A percentile compares a stretch with the other conserved stretches of the same genome.
Evolutionary conservation across 305 asterid species (phyloP).

Genomic region (Fraxinus ornus): DNA sequence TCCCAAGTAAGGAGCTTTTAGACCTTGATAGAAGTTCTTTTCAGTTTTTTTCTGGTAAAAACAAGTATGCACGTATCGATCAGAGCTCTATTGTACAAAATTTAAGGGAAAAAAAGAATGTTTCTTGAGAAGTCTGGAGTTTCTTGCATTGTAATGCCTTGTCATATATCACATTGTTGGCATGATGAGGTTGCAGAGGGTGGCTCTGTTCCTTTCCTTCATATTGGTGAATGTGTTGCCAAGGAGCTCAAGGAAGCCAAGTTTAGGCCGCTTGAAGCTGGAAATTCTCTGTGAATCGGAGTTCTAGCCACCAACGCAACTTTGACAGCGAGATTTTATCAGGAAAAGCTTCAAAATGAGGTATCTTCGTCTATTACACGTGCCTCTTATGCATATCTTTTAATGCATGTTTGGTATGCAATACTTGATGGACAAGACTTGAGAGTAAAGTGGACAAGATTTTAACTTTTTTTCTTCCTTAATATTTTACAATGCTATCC

Average conservation of each 20-base stretch:
- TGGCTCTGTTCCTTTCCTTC: constrained; percentile 41
- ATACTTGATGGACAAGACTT: not conserved
- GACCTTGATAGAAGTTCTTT: constrained; percentile 32
- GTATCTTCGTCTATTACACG: constrained; percentile 27
- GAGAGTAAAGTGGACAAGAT: not conserved
- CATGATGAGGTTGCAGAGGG: constrained; percentile 55
- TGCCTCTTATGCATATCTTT: not conserved
- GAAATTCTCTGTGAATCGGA: constrained; percentile 50
- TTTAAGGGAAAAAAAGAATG: constrained; percentile 41
- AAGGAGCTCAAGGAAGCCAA: constrained; percentile 53
- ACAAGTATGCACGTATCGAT: constrained; percentile 15
- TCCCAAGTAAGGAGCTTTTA: constrained; percentile 42
- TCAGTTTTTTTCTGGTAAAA: constrained; percentile 23
- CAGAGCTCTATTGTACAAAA: constrained; percentile 38
- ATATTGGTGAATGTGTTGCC: constrained; percentile 44
- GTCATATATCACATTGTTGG: constrained; percentile 62
- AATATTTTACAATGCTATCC: not conserved
- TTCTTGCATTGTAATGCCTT: constrained; percentile 65
- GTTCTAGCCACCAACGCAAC: constrained; percentile 44
- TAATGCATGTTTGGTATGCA: not conserved
- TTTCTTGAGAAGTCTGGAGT: constrained; percentile 66
- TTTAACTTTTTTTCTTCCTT: not conserved
- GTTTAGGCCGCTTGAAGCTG: constrained; percentile 61
- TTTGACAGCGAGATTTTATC: constrained; percentile 44
- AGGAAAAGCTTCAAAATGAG: constrained; percentile 56